These are phyloP conservation scores for Ilyonectria destructans DNA, from an alignment of 2,329 filamentous ascomycete genomes.

Conservation along the genomic window DNA sequence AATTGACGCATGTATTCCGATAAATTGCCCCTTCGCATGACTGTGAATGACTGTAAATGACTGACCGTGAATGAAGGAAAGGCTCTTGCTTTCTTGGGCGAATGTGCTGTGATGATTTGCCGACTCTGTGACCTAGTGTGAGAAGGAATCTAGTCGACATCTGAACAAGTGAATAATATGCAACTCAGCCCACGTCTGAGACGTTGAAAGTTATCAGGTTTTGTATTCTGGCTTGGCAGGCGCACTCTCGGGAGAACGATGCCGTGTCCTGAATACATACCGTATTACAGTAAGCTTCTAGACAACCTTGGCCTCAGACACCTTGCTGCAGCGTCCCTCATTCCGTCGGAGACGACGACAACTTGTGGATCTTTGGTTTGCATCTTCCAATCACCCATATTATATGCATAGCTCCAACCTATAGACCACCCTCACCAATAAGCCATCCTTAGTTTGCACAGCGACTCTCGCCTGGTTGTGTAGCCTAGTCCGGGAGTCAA, in stretches of 20 bases:
- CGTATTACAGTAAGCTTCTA: background rate
- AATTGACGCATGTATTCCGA: conserved; percentile 1
- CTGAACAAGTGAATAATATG: background rate
- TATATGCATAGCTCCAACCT: background rate
- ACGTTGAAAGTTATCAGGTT: background rate
- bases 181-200: background rate
- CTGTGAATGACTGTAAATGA: background rate
- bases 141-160: background rate
- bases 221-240: background rate
- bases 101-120: background rate
- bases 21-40: background rate
- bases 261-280: background rate
- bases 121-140: background rate
- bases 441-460: background rate
- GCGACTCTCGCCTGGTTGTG: background rate
- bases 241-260: background rate
- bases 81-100: background rate
- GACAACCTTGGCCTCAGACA: background rate
- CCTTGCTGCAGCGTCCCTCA: background rate
- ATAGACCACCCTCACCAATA: background rate
- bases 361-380: background rate
- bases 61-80: no score
- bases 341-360: background rate
- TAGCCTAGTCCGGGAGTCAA: background rate
- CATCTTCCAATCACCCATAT: background rate